Evolutionary conservation across 768 basidiomycete genomes (phyloP).

Genomic region (Xerocomellus amylosporus): DNA sequence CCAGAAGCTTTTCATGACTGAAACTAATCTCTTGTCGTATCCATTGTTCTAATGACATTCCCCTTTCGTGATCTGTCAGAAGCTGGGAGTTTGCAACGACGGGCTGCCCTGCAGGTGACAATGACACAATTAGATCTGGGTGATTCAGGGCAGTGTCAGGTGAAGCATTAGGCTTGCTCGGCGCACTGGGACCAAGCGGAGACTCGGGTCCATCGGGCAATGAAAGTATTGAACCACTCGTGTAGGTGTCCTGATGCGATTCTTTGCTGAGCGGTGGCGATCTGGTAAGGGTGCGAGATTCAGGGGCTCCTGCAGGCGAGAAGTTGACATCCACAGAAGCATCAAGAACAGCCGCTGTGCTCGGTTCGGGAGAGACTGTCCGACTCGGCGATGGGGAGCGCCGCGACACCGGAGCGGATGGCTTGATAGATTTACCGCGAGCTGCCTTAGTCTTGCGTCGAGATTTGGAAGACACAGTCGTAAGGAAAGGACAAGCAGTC

Average conservation of each 20-base stretch:
- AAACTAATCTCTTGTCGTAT: conserved; percentile 71
- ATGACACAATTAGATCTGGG: conserved; percentile 12
- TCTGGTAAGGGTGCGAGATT: neutral
- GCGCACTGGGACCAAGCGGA: neutral
- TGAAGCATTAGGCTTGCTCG: neutral
- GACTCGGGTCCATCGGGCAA: neutral
- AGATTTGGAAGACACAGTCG: conserved; percentile 16
- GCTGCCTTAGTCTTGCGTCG: conserved; percentile 22
- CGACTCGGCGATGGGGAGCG: conserved; percentile 15
- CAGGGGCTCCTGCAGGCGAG: neutral
- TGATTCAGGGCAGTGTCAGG: neutral
- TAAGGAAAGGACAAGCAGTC: conserved; percentile 43
- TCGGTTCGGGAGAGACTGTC: neutral
- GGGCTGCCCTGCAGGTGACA: conserved; percentile 13
- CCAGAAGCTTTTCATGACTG: conserved; percentile 58
- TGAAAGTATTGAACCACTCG: neutral
- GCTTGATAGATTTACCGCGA: conserved; percentile 23
- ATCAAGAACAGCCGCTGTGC: neutral
- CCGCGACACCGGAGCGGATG: conserved; percentile 10
- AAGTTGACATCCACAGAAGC: neutral
- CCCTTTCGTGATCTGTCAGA: conserved; percentile 49
- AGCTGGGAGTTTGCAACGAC: conserved; percentile 10
- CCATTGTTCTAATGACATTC: conserved; percentile 84
- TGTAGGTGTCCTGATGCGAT: neutral
- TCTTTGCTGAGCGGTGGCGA: neutral